A percentile compares a stretch with the other conserved stretches of the same genome.
phyloP scores from a whole-genome alignment of 805 yeast genomes.

The Scheffersomyces coipomensis region DNA sequence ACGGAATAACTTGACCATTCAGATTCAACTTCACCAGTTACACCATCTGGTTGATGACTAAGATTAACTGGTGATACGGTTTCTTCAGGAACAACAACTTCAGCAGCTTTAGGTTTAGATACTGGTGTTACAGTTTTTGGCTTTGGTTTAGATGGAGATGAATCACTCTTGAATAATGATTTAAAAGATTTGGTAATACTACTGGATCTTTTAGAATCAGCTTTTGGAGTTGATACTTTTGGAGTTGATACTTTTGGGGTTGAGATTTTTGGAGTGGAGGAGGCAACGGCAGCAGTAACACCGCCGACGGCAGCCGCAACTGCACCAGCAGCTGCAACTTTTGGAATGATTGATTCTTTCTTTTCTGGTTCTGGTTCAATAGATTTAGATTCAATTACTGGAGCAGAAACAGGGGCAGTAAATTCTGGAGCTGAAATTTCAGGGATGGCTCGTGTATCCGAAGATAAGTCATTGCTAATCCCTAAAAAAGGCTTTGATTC shows the following conservation, averaged over 20 bases:
- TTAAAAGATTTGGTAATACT: not conserved
- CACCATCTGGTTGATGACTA: not conserved
- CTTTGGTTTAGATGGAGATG: not conserved
- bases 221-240: not conserved
- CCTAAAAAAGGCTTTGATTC: slow-evolving; percentile 21
- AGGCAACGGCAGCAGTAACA: not conserved
- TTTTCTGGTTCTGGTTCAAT: slow-evolving; percentile 5
- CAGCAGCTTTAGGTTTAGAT: not conserved
- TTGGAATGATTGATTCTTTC: not conserved
- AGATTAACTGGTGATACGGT: not conserved
- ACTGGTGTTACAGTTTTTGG: not conserved
- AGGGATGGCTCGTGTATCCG: slow-evolving; percentile 18
- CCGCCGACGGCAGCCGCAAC: slow-evolving; percentile 1
- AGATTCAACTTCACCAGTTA: slow-evolving; percentile 2
- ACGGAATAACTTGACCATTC: slow-evolving; percentile 20
- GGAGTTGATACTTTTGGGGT: not conserved
- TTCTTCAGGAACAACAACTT: not conserved
- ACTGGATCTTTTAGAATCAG: not conserved
- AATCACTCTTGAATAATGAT: slow-evolving; percentile 1
- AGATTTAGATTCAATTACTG: not conserved
- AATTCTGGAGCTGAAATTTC: not conserved
- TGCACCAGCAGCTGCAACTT: slow-evolving; percentile 5
- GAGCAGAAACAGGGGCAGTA: not conserved
- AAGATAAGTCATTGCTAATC: slow-evolving; percentile 29
- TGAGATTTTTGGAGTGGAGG: not conserved